A percentile compares a stretch with the other conserved stretches of the same genome.
Conservation (phyloP, 2,329 filamentous ascomycete species). For the Cladophialophora exuberans region DNA sequence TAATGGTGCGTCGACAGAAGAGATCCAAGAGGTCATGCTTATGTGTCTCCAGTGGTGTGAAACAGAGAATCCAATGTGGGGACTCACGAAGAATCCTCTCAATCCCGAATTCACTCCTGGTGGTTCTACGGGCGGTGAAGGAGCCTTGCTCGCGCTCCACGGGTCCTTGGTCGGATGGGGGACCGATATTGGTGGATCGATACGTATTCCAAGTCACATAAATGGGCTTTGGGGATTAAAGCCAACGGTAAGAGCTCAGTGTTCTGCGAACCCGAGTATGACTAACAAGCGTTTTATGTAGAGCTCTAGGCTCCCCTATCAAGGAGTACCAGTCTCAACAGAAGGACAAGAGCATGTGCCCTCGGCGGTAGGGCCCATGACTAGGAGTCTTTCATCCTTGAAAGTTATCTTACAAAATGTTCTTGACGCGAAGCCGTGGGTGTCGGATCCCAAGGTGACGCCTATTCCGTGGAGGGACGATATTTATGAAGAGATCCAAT, state of each 20-base stretch:
- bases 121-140: constrained; percentile 53
- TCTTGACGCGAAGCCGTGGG: constrained; percentile 53
- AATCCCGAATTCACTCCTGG: constrained; percentile 51
- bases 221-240: constrained; percentile 56
- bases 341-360: constrained; percentile 68
- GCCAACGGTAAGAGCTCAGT: constrained; percentile 42
- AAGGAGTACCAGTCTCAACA: constrained; percentile 62
- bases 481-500: constrained; percentile 50
- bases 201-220: constrained; percentile 54
- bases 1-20: constrained; percentile 58
- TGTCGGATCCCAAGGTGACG: constrained; percentile 56
- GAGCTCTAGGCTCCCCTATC: constrained; percentile 62
- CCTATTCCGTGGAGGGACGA: constrained; percentile 60
- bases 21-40: no score
- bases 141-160: constrained; percentile 43
- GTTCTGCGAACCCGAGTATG: constrained; percentile 43
- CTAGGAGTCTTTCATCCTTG: constrained; percentile 56
- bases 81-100: constrained; percentile 52
- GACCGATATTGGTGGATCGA: constrained; percentile 57
- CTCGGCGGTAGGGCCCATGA: constrained; percentile 64
- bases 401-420: constrained; percentile 43
- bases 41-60: constrained; percentile 55
- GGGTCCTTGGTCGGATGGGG: constrained; percentile 54
- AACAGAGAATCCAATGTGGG: constrained; percentile 58
- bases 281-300: background rate